These are phyloP conservation scores for Pythium guiyangense DNA, from an alignment of 352 stramenopile species.

Conservation along the genomic window DNA sequence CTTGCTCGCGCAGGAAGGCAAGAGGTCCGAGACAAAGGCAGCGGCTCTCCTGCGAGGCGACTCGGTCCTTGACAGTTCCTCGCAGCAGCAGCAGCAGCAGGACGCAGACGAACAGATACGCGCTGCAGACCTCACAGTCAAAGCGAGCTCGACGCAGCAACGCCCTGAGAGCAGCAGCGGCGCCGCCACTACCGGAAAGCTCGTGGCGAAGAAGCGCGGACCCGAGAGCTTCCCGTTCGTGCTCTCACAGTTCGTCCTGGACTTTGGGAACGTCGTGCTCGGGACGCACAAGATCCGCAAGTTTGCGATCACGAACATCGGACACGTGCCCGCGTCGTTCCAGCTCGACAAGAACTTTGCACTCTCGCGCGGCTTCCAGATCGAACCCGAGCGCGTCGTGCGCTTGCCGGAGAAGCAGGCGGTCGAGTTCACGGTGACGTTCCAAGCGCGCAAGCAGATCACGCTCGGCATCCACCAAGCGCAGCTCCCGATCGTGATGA, in stretches of 20 bases:
- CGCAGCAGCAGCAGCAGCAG: background rate
- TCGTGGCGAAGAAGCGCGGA: slow-evolving; percentile 19
- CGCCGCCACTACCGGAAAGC: slow-evolving; percentile 6
- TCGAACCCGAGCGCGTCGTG: slow-evolving; percentile 94
- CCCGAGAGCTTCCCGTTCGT: slow-evolving; percentile 67
- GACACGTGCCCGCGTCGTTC: slow-evolving; percentile 80
- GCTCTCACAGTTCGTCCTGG: slow-evolving; percentile 87
- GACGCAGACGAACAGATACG: slow-evolving; percentile 4
- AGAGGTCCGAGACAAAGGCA: slow-evolving; percentile 15
- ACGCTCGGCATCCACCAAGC: slow-evolving; percentile 71
- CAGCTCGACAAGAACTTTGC: slow-evolving; percentile 91
- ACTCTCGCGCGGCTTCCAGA: slow-evolving; percentile 80
- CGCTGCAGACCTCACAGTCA: background rate
- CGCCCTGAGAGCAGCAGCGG: slow-evolving; percentile 6
- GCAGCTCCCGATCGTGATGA: slow-evolving; percentile 84
- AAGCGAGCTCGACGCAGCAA: background rate
- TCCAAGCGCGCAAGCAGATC: slow-evolving; percentile 86
- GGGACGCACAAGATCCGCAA: slow-evolving; percentile 90
- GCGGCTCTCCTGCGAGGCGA: background rate
- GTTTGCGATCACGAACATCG: slow-evolving; percentile 92
- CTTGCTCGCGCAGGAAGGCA: slow-evolving; percentile 49
- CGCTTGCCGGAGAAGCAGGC: slow-evolving; percentile 85
- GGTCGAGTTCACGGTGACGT: slow-evolving; percentile 90
- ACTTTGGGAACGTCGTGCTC: slow-evolving; percentile 93
- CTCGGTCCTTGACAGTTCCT: background rate